A percentile compares a stretch with the other conserved stretches of the same genome.
Evolutionary conservation across 208 protist genomes (phyloP).

Genomic region (Wallacemonas sp.): DNA sequence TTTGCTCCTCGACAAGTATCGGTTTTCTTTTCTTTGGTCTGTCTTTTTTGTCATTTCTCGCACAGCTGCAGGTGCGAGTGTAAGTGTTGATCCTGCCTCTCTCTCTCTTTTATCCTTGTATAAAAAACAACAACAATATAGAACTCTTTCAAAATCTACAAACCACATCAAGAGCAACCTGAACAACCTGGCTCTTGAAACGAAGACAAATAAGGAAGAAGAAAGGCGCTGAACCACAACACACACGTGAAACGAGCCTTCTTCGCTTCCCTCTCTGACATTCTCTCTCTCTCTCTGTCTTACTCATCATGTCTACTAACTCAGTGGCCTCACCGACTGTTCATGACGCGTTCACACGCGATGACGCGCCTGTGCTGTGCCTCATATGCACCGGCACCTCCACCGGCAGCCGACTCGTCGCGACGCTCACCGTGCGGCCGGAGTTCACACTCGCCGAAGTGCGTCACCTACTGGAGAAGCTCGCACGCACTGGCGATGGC

Average conservation of each 20-base stretch:
- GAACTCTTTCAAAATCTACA: no score
- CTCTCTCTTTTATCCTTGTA: no score
- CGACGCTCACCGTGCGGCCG: conserved; percentile 57
- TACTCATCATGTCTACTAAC: conserved; percentile 9
- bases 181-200: no score
- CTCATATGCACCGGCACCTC: conserved; percentile 61
- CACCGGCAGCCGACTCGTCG: conserved; percentile 62
- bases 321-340: conserved; percentile 12
- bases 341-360: conserved; percentile 22
- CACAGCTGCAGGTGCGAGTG: no score
- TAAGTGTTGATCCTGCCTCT: no score
- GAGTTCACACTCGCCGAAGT: conserved; percentile 56
- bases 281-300: conserved; percentile 6
- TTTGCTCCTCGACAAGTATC: neutral
- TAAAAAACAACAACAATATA: no score
- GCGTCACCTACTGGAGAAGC: conserved; percentile 39
- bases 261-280: neutral
- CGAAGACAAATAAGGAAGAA: no score
- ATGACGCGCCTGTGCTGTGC: conserved; percentile 54
- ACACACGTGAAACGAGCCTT: neutral
- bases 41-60: neutral
- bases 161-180: no score
- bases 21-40: conserved; percentile 6
- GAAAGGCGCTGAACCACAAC: no score
- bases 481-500: conserved; percentile 40